Evolutionary conservation across 1,139 yeast genomes (phyloP).

Genomic region (Suhomyces wounanorum): DNA sequence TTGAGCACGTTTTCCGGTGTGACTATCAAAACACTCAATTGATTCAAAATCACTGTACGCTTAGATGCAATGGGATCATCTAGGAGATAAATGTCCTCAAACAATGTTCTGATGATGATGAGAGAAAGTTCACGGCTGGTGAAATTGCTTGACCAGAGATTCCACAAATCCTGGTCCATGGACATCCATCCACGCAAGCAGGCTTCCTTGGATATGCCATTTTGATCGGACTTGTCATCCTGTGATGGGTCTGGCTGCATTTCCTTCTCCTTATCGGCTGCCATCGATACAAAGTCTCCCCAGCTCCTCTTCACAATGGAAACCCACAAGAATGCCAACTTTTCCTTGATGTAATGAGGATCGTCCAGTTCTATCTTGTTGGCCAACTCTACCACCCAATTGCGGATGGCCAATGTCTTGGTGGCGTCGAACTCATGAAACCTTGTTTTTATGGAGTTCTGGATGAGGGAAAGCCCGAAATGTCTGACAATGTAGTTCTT

Average conservation of each 20-base stretch:
- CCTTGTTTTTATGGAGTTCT: constrained; percentile 65
- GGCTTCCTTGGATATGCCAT: constrained; percentile 29
- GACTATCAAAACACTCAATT: constrained; percentile 79
- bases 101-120: constrained; percentile 77
- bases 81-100: constrained; percentile 89
- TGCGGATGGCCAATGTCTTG: constrained; percentile 69
- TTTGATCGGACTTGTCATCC: constrained; percentile 10
- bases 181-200: constrained; percentile 78
- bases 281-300: constrained; percentile 55
- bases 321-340: constrained; percentile 88
- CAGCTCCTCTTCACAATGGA: constrained; percentile 89
- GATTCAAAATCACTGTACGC: constrained; percentile 74
- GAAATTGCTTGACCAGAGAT: constrained; percentile 68
- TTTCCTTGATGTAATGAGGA: constrained; percentile 89
- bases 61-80: constrained; percentile 90
- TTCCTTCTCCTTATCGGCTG: constrained; percentile 7
- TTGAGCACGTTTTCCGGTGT: constrained; percentile 70
- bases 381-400: constrained; percentile 83
- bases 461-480: constrained; percentile 81
- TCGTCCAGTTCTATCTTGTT: constrained; percentile 60
- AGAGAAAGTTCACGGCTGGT: constrained; percentile 74
- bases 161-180: constrained; percentile 78
- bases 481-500: constrained; percentile 78
- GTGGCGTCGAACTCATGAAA: constrained; percentile 58
- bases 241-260: constrained; percentile 5